These are phyloP conservation scores for Psilocybe tampanensis DNA, from an alignment of 768 basidiomycete species.

Conservation along the genomic window DNA sequence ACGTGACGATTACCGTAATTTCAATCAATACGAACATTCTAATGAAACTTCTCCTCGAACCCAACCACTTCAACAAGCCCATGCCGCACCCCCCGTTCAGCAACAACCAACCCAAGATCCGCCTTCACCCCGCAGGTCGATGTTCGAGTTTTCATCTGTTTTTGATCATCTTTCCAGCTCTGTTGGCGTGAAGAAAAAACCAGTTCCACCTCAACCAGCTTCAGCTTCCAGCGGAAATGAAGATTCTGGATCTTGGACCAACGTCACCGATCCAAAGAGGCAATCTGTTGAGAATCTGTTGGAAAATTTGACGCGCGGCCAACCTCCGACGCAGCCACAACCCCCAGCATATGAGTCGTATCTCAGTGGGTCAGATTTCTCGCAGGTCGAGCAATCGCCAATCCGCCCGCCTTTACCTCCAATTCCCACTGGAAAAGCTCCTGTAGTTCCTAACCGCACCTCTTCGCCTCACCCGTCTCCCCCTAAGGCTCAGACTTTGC, in stretches of 20 bases:
- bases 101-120: conserved; percentile 50
- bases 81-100: conserved; percentile 21
- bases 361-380: conserved; percentile 43
- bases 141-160: conserved; percentile 86
- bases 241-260: conserved; percentile 58
- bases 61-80: conserved; percentile 30
- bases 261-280: conserved; percentile 64
- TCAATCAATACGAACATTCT: conserved; percentile 42
- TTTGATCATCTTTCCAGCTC: conserved; percentile 77
- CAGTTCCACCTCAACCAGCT: conserved; percentile 49
- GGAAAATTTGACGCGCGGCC: conserved; percentile 66
- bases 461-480: conserved; percentile 68
- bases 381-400: conserved; percentile 44
- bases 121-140: conserved; percentile 73
- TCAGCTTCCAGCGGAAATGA: conserved; percentile 52
- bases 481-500: conserved; percentile 54
- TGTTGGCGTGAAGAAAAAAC: conserved; percentile 65
- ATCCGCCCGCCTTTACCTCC: conserved; percentile 60
- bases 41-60: conserved; percentile 42
- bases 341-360: conserved; percentile 50
- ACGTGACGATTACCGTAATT: conserved; percentile 51
- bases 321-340: conserved; percentile 37
- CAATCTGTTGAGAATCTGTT: conserved; percentile 84
- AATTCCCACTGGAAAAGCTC: conserved; percentile 45
- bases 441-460: conserved; percentile 35